Evolutionary conservation across 179 eudicot species (phyloP).

Genomic region (Silene coronaria): DNA sequence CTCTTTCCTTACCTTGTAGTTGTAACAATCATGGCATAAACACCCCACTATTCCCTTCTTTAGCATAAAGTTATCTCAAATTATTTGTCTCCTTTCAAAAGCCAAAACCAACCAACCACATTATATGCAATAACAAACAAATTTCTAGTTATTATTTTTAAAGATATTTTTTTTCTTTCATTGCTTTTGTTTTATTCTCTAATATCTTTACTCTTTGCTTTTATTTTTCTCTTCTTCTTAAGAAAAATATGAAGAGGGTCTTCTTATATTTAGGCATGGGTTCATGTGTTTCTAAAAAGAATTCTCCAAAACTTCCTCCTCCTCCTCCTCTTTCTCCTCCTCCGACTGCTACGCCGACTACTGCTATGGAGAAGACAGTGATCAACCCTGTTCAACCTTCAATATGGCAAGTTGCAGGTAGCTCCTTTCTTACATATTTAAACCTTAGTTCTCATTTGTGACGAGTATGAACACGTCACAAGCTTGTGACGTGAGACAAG

Average conservation of each 20-base stretch:
- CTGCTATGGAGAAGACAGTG: slow-evolving; percentile 8
- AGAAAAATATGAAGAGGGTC: slow-evolving; percentile 25
- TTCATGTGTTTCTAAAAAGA: slow-evolving; percentile 26
- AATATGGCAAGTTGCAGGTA: slow-evolving; percentile 24
- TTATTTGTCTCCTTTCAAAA: slow-evolving; percentile 24
- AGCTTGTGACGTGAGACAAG: too few species aligned
- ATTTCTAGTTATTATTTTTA: slow-evolving; percentile 8
- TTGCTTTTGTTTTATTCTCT: slow-evolving; percentile 1
- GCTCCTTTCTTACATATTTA: neutral
- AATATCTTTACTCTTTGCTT: slow-evolving; percentile 11
- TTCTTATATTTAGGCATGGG: slow-evolving; percentile 27
- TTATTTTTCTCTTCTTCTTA: neutral
- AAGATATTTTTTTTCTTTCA: neutral
- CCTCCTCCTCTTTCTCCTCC: neutral
- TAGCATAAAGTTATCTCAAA: slow-evolving; percentile 30
- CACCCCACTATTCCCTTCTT: slow-evolving; percentile 28
- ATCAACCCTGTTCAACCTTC: slow-evolving; percentile 22
- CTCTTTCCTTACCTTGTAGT: slow-evolving; percentile 27
- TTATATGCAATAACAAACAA: slow-evolving; percentile 17
- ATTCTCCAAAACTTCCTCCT: slow-evolving; percentile 10
- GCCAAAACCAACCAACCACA: slow-evolving; percentile 30
- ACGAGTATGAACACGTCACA: too few species aligned
- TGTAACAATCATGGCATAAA: slow-evolving; percentile 21
- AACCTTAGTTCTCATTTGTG: too few species aligned
- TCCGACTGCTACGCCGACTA: neutral